Conservation (phyloP, 2,329 filamentous ascomycete genomes). For the Madurella mycetomatis region DNA sequence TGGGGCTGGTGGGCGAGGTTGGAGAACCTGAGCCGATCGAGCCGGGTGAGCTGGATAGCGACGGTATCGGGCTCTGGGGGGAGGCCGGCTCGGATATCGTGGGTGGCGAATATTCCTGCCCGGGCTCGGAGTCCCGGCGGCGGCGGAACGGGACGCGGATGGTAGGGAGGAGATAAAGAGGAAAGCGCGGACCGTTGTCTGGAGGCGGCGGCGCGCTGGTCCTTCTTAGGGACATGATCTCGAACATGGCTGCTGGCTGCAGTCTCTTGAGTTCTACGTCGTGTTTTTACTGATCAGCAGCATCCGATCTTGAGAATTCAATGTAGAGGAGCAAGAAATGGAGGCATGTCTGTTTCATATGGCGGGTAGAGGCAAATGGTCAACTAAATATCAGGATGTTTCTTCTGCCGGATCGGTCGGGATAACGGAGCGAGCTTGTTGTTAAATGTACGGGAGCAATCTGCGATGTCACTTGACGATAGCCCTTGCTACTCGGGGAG, state of each 20-base stretch:
- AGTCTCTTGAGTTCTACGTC: background rate
- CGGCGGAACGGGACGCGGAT: conserved; percentile 24
- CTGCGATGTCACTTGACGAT: background rate
- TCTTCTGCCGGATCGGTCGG: background rate
- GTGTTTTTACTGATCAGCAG: background rate
- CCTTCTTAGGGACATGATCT: conserved; percentile 10
- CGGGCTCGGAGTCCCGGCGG: conserved; percentile 6
- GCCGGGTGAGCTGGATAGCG: conserved; percentile 24
- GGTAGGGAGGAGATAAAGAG: conserved; percentile 28
- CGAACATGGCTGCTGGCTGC: conserved; percentile 14
- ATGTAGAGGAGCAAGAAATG: background rate
- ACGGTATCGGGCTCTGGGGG: conserved; percentile 7
- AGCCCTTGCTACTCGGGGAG: background rate
- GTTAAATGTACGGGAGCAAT: background rate
- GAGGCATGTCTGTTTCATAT: too few relatives aligned
- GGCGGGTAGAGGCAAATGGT: too few relatives aligned
- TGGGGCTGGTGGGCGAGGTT: conserved; percentile 2
- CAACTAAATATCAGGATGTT: too few relatives aligned
- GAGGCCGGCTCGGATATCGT: background rate
- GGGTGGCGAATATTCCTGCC: background rate
- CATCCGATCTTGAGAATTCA: background rate
- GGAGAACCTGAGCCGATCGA: conserved; percentile 9
- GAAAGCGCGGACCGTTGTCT: conserved; percentile 16
- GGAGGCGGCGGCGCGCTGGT: conserved; percentile 3
- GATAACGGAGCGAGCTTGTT: background rate